These are phyloP conservation scores for Colletotrichum euphorbiae DNA, from an alignment of 2,329 filamentous ascomycete species.

Conservation along the genomic window DNA sequence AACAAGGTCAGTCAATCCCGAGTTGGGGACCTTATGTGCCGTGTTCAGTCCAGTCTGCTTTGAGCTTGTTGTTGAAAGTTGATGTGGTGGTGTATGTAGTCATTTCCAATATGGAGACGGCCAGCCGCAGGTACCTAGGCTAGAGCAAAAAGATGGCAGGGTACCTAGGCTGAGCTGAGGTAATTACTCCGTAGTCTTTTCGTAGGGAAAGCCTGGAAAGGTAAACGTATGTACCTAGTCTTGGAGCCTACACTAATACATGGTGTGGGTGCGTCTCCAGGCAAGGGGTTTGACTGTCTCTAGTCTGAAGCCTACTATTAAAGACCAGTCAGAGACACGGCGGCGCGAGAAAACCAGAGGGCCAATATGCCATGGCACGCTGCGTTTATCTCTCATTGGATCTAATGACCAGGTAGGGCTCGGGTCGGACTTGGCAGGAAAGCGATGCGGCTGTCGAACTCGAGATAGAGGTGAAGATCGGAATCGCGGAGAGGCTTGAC, in stretches of 20 bases:
- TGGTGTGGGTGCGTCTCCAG: slow-evolving; percentile 6
- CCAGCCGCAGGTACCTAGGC: slow-evolving; percentile 7
- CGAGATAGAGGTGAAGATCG: slow-evolving; percentile 39
- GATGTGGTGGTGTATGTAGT: slow-evolving; percentile 26
- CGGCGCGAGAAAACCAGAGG: slow-evolving; percentile 23
- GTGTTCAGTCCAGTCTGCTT: slow-evolving; percentile 15
- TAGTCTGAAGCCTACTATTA: not conserved
- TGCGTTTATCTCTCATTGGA: slow-evolving; percentile 25
- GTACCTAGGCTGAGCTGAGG: not conserved
- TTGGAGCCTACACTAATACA: not conserved
- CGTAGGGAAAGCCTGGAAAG: not conserved
- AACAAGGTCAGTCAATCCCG: slow-evolving; percentile 29
- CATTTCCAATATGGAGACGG: slow-evolving; percentile 1
- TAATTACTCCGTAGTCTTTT: not conserved
- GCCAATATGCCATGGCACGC: slow-evolving; percentile 25
- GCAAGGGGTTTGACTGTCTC: slow-evolving; percentile 26
- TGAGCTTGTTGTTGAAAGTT: slow-evolving; percentile 13
- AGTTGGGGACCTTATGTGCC: slow-evolving; percentile 31
- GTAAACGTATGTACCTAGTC: not conserved
- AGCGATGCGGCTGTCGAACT: slow-evolving; percentile 31
- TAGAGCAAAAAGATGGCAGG: not conserved
- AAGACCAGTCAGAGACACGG: slow-evolving; percentile 23
- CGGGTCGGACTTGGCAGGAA: slow-evolving; percentile 36
- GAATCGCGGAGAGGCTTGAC: slow-evolving; percentile 40
- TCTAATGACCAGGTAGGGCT: slow-evolving; percentile 13